Conservation (phyloP, 495 filamentous ascomycete genomes). For the Cercophora samala region DNA sequence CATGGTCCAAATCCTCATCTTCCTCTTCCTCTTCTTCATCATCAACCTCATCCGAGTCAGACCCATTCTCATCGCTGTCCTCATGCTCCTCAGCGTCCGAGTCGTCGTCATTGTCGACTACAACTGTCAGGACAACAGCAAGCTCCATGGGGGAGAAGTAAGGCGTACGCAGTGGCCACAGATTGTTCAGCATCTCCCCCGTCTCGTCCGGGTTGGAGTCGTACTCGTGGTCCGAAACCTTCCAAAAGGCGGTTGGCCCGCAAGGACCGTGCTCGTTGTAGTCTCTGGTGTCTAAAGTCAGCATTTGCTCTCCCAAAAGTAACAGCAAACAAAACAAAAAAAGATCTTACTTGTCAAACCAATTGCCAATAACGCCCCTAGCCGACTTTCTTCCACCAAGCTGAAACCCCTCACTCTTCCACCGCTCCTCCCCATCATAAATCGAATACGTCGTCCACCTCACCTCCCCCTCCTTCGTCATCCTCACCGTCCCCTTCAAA, state of each 20-base stretch:
- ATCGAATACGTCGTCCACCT: constrained; percentile 64
- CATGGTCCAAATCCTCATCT: constrained; percentile 6
- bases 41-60: neutral
- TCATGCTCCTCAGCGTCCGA: constrained; percentile 15
- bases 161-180: constrained; percentile 25
- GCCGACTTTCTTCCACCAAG: constrained; percentile 56
- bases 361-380: constrained; percentile 59
- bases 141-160: neutral
- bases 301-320: neutral
- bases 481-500: constrained; percentile 49
- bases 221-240: constrained; percentile 48
- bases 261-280: constrained; percentile 57
- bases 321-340: neutral
- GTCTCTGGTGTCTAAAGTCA: constrained; percentile 38
- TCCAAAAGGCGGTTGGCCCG: constrained; percentile 68
- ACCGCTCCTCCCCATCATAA: constrained; percentile 58
- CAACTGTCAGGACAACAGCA: neutral
- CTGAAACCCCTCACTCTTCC: constrained; percentile 65
- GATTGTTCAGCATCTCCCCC: constrained; percentile 24
- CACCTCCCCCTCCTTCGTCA: constrained; percentile 62
- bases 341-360: constrained; percentile 62
- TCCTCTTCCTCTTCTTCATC: constrained; percentile 8
- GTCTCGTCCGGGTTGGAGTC: constrained; percentile 13
- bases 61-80: neutral
- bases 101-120: constrained; percentile 8